These are phyloP conservation scores for Exidia glandulosa DNA, from an alignment of 768 basidiomycete species.

Conservation along the genomic window DNA sequence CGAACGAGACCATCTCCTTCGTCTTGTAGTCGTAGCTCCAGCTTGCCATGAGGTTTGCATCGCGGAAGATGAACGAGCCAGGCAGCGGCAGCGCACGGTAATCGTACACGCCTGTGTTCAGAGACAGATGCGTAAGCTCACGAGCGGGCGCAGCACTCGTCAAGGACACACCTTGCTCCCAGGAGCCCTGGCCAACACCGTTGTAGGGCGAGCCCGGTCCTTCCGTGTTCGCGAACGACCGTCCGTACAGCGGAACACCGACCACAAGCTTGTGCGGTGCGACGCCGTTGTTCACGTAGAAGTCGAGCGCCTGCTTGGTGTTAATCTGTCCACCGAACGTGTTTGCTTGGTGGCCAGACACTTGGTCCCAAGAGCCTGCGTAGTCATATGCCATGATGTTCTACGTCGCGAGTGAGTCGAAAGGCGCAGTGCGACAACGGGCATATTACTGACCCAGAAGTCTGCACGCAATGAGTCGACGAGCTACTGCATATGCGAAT, in stretches of 20 bases:
- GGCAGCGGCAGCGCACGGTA: conserved; percentile 82
- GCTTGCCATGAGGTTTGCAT: conserved; percentile 60
- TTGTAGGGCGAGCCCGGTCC: conserved; percentile 74
- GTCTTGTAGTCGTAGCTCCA: conserved; percentile 71
- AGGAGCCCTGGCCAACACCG: conserved; percentile 77
- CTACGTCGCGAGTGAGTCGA: conserved; percentile 33
- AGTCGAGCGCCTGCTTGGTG: conserved; percentile 51
- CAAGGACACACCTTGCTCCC: conserved; percentile 56
- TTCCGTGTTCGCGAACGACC: conserved; percentile 75
- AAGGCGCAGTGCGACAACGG: background rate
- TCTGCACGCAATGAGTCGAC: background rate
- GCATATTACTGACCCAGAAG: background rate
- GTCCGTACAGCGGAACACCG: conserved; percentile 89
- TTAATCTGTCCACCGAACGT: conserved; percentile 58
- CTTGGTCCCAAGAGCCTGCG: conserved; percentile 33
- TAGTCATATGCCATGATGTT: conserved; percentile 92
- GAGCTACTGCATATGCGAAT: background rate
- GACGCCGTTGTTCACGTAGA: conserved; percentile 65
- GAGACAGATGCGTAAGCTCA: background rate
- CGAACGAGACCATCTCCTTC: conserved; percentile 77
- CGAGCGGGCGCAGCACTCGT: background rate
- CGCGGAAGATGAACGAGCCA: conserved; percentile 51
- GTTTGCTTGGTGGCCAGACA: conserved; percentile 66
- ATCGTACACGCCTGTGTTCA: conserved; percentile 54
- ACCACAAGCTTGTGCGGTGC: conserved; percentile 70